phyloP scores from a whole-genome alignment of 2,329 filamentous ascomycete species.

The Teratosphaeria pseudoeucalypti region DNA sequence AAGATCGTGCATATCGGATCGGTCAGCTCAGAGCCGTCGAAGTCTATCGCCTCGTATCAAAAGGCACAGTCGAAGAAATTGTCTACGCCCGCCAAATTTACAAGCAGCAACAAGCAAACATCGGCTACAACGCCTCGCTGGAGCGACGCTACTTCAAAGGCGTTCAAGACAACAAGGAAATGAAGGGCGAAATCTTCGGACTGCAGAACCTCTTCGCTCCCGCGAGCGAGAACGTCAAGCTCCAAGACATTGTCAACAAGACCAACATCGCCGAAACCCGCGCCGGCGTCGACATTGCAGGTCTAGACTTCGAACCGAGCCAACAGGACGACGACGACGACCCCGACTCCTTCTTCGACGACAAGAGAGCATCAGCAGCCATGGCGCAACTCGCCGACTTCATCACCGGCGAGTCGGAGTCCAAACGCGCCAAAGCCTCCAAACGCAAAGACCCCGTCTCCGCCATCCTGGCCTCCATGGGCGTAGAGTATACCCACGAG shows the following conservation, averaged over 20 bases:
- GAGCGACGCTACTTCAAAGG: constrained; percentile 94
- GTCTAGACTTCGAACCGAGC: constrained; percentile 62
- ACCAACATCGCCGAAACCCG: constrained; percentile 92
- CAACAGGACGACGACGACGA: constrained; percentile 35
- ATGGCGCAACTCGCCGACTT: constrained; percentile 63
- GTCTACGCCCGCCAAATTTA: constrained; percentile 96
- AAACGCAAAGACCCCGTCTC: constrained; percentile 63
- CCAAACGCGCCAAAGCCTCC: constrained; percentile 23
- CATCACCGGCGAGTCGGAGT: constrained; percentile 32
- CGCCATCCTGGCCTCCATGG: constrained; percentile 77
- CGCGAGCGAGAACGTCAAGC: constrained; percentile 64
- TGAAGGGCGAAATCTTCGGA: constrained; percentile 91
- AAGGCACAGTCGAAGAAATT: constrained; percentile 92
- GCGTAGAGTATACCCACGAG: constrained; percentile 91
- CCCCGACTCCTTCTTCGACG: constrained; percentile 22
- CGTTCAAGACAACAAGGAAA: constrained; percentile 69
- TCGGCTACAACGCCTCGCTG: constrained; percentile 84
- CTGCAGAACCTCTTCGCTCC: constrained; percentile 78
- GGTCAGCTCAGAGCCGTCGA: constrained; percentile 89
- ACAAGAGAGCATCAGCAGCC: constrained; percentile 50
- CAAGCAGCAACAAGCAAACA: constrained; percentile 98
- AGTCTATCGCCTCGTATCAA: constrained; percentile 81
- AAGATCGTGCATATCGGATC: constrained; percentile 92
- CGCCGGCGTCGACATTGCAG: constrained; percentile 70
- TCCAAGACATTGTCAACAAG: constrained; percentile 96